A percentile compares a stretch with the other conserved stretches of the same genome.
phyloP scores from a whole-genome alignment of 345 rosid species.

The Firmiana major region DNA sequence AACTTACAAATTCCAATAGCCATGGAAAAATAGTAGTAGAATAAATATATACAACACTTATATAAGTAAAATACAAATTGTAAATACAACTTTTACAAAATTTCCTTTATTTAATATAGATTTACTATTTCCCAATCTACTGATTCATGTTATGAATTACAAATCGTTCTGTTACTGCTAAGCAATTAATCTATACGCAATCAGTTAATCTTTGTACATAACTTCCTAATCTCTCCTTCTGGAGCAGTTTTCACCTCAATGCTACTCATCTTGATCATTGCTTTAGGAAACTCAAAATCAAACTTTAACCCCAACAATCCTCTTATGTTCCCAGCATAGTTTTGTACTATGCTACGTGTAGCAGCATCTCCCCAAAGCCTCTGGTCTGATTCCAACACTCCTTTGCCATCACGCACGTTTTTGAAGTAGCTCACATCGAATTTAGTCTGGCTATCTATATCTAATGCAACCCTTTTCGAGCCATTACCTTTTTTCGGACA shows the following conservation, averaged over 20 bases:
- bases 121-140: background rate
- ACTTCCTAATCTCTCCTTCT: conserved; percentile 60
- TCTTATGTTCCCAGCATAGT: conserved; percentile 49
- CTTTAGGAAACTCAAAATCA: conserved; percentile 50
- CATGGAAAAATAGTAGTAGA: no score
- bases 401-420: conserved; percentile 61
- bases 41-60: no score
- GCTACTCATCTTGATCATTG: conserved; percentile 77
- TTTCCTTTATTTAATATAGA: background rate
- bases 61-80: no score
- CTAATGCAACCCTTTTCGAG: conserved; percentile 52
- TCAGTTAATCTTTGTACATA: conserved; percentile 62
- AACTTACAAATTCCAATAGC: no score
- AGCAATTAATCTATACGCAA: no score
- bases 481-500: conserved; percentile 65
- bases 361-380: conserved; percentile 59
- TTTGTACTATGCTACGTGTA: conserved; percentile 42
- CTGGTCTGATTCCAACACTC: conserved; percentile 71
- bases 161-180: background rate
- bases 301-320: conserved; percentile 60
- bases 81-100: no score
- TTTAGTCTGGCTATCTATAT: conserved; percentile 40
- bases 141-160: background rate
- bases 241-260: conserved; percentile 64
- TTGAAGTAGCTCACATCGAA: conserved; percentile 60